Percentiles rank a stretch among this genome's conserved stretches.
These are phyloP conservation scores for Geotrichum fermentans DNA, from an alignment of 1,139 yeast species.

Conservation along the genomic window DNA sequence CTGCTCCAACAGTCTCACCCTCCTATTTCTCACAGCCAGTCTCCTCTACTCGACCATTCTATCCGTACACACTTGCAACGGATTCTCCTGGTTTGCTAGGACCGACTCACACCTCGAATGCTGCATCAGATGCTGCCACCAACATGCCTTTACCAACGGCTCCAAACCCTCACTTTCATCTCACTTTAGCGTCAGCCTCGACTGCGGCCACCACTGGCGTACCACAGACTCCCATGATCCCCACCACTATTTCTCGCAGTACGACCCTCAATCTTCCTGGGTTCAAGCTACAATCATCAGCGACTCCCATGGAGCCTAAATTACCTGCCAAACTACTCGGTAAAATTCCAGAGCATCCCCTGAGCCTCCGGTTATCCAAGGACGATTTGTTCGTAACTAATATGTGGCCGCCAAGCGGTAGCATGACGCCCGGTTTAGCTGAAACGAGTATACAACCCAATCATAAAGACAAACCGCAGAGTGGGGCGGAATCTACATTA, in stretches of 20 bases:
- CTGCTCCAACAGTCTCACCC: no score
- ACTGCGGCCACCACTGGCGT: background rate
- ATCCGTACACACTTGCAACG: background rate
- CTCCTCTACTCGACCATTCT: background rate
- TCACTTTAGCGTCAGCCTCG: conserved; percentile 1
- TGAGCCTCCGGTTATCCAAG: background rate
- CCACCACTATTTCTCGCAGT: conserved; percentile 6
- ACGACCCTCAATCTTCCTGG: conserved; percentile 10
- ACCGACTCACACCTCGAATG: background rate
- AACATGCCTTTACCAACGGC: conserved; percentile 3
- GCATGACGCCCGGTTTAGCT: background rate
- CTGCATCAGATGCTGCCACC: background rate
- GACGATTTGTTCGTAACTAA: background rate
- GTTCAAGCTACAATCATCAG: background rate
- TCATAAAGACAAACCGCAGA: no score
- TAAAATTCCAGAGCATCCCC: background rate
- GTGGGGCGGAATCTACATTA: no score
- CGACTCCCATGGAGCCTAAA: background rate
- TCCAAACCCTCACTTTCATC: conserved; percentile 7
- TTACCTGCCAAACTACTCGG: background rate
- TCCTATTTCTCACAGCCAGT: conserved; percentile 4
- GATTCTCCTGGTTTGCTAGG: background rate
- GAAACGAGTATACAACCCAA: no score
- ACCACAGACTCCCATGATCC: conserved; percentile 8
- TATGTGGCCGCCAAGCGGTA: background rate